A percentile compares a stretch with the other conserved stretches of the same genome.
These are phyloP conservation scores for Mucor irregularis DNA, from an alignment of 371 early-diverging fungal genomes.

Conservation along the genomic window DNA sequence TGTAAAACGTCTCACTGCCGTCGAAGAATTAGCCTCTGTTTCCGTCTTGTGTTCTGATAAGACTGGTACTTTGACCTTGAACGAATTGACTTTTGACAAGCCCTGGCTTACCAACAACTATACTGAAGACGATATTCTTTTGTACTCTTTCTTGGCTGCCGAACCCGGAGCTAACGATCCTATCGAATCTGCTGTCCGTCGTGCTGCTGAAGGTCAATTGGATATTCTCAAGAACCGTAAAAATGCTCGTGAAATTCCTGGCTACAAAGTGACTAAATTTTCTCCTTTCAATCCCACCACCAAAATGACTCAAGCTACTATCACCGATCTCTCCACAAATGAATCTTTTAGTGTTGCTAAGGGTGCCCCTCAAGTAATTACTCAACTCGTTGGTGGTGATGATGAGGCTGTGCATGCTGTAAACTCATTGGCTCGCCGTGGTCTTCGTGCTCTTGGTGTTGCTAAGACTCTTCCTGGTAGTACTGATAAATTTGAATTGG, in stretches of 20 bases:
- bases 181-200: constrained; percentile 89
- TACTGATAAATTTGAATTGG: constrained; percentile 58
- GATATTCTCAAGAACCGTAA: constrained; percentile 56
- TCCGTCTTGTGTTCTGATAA: constrained; percentile 94
- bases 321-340: constrained; percentile 67
- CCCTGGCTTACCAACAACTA: constrained; percentile 79
- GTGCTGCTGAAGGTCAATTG: constrained; percentile 81
- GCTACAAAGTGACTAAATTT: constrained; percentile 86
- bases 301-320: constrained; percentile 90
- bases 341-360: constrained; percentile 85
- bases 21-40: constrained; percentile 94
- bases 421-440: constrained; percentile 80
- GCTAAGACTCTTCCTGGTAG: constrained; percentile 67
- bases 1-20: constrained; percentile 91
- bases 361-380: constrained; percentile 94
- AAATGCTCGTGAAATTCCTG: constrained; percentile 69
- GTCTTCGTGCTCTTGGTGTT: constrained; percentile 92
- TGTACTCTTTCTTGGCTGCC: constrained; percentile 84
- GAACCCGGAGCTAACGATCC: constrained; percentile 93
- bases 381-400: constrained; percentile 82
- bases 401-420: constrained; percentile 83
- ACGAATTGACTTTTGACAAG: constrained; percentile 88
- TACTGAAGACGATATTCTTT: constrained; percentile 80
- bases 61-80: constrained; percentile 94
- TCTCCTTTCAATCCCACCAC: constrained; percentile 91